Conservation (phyloP, 2,329 filamentous ascomycete genomes). For the Trichoderma endophyticum region DNA sequence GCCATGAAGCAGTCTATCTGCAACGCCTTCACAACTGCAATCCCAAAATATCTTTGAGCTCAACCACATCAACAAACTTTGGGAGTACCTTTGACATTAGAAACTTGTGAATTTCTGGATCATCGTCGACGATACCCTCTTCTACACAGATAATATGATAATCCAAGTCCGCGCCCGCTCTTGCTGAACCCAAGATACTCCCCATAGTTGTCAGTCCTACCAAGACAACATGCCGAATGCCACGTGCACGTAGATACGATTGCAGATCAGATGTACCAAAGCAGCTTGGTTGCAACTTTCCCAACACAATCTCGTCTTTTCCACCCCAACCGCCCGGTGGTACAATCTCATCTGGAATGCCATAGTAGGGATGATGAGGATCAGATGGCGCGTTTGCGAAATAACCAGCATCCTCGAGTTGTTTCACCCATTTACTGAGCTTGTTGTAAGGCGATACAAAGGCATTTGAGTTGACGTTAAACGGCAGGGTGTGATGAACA, state of each 20-base stretch:
- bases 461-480: background rate
- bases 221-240: background rate
- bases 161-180: background rate
- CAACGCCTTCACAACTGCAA: background rate
- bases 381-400: background rate
- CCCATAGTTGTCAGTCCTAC: conserved; percentile 5
- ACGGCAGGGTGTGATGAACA: conserved; percentile 1
- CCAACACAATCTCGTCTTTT: conserved; percentile 3
- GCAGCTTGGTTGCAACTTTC: background rate
- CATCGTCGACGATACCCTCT: conserved; percentile 4
- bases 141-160: background rate
- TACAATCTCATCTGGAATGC: background rate
- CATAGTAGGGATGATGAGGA: conserved; percentile 1
- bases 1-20: accelerated
- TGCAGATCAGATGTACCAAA: conserved; percentile 7
- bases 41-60: background rate
- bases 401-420: background rate
- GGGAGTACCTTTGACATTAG: conserved; percentile 6
- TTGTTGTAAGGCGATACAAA: conserved; percentile 13
- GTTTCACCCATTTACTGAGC: background rate
- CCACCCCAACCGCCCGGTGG: background rate
- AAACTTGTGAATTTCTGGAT: background rate
- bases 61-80: background rate
- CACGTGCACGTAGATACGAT: conserved; percentile 1
- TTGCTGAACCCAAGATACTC: conserved; percentile 2